Evolutionary conservation across 2,329 filamentous ascomycete genomes (phyloP).

Genomic region (Colletotrichum endophyticum): DNA sequence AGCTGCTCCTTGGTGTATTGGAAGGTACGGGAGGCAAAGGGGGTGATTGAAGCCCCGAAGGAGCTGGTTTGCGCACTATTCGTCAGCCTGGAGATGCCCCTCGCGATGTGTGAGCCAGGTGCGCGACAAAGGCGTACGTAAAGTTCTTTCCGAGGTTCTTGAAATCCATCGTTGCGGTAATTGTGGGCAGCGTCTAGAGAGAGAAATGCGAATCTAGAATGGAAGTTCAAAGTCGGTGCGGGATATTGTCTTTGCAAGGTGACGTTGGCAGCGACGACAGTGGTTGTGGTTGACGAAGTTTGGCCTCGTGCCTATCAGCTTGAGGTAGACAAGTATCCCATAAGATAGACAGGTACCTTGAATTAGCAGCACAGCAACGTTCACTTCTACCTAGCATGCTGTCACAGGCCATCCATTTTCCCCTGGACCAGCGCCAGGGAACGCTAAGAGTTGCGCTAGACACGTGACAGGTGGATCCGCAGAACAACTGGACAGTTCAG

Average conservation of each 20-base stretch:
- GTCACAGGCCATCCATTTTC: constrained; percentile 11
- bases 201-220: background rate
- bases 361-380: constrained; percentile 9
- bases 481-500: background rate
- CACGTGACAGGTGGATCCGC: background rate
- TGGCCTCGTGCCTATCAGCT: constrained; percentile 11
- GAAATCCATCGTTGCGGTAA: constrained; percentile 58
- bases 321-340: constrained; percentile 16
- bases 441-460: background rate
- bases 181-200: background rate
- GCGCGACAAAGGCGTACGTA: constrained; percentile 47
- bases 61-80: constrained; percentile 44
- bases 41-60: constrained; percentile 82
- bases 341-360: background rate
- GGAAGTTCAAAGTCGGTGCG: background rate
- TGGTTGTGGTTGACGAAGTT: constrained; percentile 5
- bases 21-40: constrained; percentile 91
- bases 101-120: constrained; percentile 4
- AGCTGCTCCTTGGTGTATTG: constrained; percentile 99
- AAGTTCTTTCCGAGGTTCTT: constrained; percentile 62
- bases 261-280: background rate
- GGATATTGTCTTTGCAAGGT: background rate
- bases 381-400: background rate
- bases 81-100: constrained; percentile 1
- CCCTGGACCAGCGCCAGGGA: background rate